These are phyloP conservation scores for Amanita thiersii DNA, from an alignment of 768 basidiomycete genomes.

Conservation along the genomic window DNA sequence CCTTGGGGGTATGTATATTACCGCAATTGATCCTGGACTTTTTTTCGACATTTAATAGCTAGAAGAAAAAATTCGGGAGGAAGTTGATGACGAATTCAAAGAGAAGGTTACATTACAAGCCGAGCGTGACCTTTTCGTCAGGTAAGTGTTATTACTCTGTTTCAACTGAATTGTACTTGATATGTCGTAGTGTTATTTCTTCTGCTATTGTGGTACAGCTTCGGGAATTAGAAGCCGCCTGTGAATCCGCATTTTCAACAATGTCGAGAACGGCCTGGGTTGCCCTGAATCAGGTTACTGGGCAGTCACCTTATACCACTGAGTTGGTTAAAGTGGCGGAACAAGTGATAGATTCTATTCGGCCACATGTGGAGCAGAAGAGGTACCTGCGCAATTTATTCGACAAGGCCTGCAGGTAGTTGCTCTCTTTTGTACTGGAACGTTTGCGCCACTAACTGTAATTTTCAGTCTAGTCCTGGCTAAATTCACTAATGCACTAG, in stretches of 20 bases:
- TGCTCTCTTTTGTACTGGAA: background rate
- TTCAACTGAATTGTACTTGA: background rate
- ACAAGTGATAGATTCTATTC: constrained; percentile 67
- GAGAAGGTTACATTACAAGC: constrained; percentile 76
- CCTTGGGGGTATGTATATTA: constrained; percentile 54
- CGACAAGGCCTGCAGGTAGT: constrained; percentile 88
- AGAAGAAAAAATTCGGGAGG: constrained; percentile 85
- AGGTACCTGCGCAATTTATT: constrained; percentile 90
- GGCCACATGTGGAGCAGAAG: constrained; percentile 85
- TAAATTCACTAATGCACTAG: constrained; percentile 84
- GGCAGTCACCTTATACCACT: constrained; percentile 72
- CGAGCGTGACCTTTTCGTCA: constrained; percentile 85
- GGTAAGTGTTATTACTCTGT: constrained; percentile 37
- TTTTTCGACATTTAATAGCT: constrained; percentile 52
- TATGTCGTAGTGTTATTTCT: constrained; percentile 62
- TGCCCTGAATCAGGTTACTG: constrained; percentile 74
- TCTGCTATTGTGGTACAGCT: constrained; percentile 73
- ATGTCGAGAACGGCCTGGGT: constrained; percentile 79
- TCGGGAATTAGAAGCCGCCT: constrained; percentile 77
- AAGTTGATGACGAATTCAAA: constrained; percentile 67
- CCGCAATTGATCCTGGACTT: background rate
- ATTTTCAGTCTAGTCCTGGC: constrained; percentile 70
- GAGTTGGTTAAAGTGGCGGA: constrained; percentile 73
- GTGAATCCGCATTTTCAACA: constrained; percentile 69
- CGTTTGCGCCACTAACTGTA: background rate